Evolutionary conservation across 78 protist species (phyloP), one percentile per base, ranked within the genome.

Genomic region (Dictyostelium intermedium): DNA sequence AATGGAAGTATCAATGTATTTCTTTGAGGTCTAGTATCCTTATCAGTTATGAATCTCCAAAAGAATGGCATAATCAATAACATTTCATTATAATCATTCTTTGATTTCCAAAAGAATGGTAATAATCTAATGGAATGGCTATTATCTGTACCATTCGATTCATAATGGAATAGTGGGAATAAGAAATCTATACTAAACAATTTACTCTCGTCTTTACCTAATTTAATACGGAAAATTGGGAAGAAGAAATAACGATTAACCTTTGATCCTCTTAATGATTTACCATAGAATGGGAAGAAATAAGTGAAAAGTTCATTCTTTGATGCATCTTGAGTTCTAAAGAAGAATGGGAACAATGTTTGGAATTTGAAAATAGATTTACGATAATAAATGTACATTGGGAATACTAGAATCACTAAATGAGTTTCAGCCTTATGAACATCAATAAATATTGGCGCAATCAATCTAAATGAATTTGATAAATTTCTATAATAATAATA

Each of bases 111-210:
- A 39, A 80, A 80, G 45, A 89, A 27, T 18, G 94, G 94, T 13
- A 89, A 66, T 7, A 89, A 35, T 16, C 94, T 74, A 9, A 80
- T 13, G 0, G 84, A 74, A 16, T 89, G 37, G 16, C 78, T 27
- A n/a, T 43, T 60, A 82, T 82, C 74, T 3, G 30, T 41, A 37
- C 45, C 76, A 32, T 27, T 30, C 1, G 74, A 66, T n/a, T 89
- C 94, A 30, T 79, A 89, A 60, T 89, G 94, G 94, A 89, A 89
- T 7, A 89, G 18, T 2, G 94, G 94, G 82, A 80, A 89, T 27
- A 89, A 10, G 23, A 89, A 30, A 80, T 89, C 94, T n/a, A 81
- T 18, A n/a, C 56, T 23, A 37, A 79, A 35, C 0, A 56, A 37
- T 14, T 80, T 53, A 5, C 34, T 63, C 60, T 89, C 94, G 20